These are phyloP conservation scores for Cryoendolithus antarcticus DNA, from an alignment of 2,329 filamentous ascomycete genomes.

Conservation along the genomic window DNA sequence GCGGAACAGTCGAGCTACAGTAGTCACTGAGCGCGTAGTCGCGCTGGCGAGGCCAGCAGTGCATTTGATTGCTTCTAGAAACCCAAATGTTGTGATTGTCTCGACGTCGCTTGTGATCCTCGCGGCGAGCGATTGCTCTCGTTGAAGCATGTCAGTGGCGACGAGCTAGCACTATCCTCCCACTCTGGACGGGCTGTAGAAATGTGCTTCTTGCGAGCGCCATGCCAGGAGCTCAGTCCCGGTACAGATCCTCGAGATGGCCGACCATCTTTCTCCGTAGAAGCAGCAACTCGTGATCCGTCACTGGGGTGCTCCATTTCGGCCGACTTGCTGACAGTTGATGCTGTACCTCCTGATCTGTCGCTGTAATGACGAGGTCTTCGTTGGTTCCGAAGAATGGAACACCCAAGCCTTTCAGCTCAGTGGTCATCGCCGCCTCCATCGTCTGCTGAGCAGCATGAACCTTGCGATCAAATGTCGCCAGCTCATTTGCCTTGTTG, in stretches of 20 bases:
- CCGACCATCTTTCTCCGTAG: conserved; percentile 25
- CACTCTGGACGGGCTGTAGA: too few relatives aligned
- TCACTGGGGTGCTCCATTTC: conserved; percentile 20
- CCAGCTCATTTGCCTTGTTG: conserved; percentile 40
- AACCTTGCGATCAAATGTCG: conserved; percentile 49
- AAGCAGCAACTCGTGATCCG: conserved; percentile 18
- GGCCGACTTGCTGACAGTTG: conserved; percentile 6
- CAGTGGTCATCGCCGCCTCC: conserved; percentile 43
- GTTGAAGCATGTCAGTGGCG: too few relatives aligned
- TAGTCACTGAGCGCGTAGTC: too few relatives aligned
- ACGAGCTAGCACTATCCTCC: too few relatives aligned
- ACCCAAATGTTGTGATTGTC: too few relatives aligned
- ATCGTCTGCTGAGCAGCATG: conserved; percentile 47
- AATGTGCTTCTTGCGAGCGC: too few relatives aligned
- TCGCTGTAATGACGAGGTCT: conserved; percentile 27
- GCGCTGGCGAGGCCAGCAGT: too few relatives aligned
- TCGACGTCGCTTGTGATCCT: too few relatives aligned
- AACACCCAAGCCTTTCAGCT: conserved; percentile 45
- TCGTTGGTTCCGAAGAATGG: conserved; percentile 47
- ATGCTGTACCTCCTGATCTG: conserved; percentile 9
- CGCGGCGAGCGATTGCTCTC: too few relatives aligned
- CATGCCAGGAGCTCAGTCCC: conserved; percentile 15
- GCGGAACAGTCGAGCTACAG: too few relatives aligned
- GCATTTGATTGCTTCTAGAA: too few relatives aligned
- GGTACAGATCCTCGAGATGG: conserved; percentile 28